phyloP scores from a whole-genome alignment of 177 flowering plant genomes.

The Telopea speciosissima region DNA sequence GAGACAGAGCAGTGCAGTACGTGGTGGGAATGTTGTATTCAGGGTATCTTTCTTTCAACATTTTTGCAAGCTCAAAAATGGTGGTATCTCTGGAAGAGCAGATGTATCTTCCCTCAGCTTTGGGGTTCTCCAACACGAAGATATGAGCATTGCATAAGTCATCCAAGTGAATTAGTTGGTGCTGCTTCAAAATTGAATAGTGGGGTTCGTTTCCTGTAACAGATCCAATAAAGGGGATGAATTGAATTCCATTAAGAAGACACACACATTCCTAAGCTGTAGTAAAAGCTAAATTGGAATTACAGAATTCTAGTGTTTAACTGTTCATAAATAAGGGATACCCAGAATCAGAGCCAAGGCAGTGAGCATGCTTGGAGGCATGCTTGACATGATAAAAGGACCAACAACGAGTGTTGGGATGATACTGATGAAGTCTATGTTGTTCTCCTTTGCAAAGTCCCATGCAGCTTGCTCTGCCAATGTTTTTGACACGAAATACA shows the following conservation, averaged over 20 bases:
- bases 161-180: constrained; percentile 66
- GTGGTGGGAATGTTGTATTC: constrained; percentile 48
- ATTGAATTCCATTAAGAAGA: no score
- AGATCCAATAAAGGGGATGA: no score
- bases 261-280: no score
- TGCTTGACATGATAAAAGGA: constrained; percentile 52
- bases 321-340: no score
- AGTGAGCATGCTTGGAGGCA: constrained; percentile 75
- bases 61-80: constrained; percentile 40
- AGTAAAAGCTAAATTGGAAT: no score
- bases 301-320: no score
- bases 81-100: constrained; percentile 52
- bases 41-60: constrained; percentile 51
- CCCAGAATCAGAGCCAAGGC: constrained; percentile 58
- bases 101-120: constrained; percentile 72
- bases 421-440: constrained; percentile 48
- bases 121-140: constrained; percentile 49
- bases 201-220: constrained; percentile 54
- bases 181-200: constrained; percentile 49
- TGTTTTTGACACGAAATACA: constrained; percentile 73
- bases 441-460: constrained; percentile 52
- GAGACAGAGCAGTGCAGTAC: constrained; percentile 24
- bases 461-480: constrained; percentile 70
- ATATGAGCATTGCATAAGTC: constrained; percentile 66
- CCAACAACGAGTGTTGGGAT: constrained; percentile 74